Evolutionary conservation across 176 grass and related monocot species (phyloP), one percentile per base, ranked within the genome.

Genomic region (Triticum monococcum): DNA sequence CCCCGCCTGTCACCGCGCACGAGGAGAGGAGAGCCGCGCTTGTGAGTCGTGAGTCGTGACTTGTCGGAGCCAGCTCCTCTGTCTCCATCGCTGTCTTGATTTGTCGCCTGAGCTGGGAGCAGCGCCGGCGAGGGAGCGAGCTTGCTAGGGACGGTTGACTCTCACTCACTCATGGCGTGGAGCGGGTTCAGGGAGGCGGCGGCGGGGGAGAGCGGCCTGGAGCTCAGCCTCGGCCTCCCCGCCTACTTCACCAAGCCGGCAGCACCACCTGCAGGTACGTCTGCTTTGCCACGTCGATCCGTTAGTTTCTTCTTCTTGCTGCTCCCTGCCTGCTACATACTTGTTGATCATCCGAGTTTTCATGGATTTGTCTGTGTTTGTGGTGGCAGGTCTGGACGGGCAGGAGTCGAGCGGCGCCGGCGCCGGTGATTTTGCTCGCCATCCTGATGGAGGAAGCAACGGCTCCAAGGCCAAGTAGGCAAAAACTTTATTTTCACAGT

Each of bases 151-250:
- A 7, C 46, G 48, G 28, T 28, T 28, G 5, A 52, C 48, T 14
- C 14, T 52, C 5, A 52, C 13, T 48, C 64, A 13, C 50, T 12
- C 38, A 91, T 88, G 86, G 85, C 86, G 64, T 87, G 80, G 87
- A 83, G 81, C 41, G 77, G 88, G 25, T 86, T 94, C 68, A 84
- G 87, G 13, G 83, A 68, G 1, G 48, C 40, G 59, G 79, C 79
- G 71, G 79, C 64, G 22, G 93, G 83, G 48, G 93, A 92, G 77
- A 95, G 82, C 72, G 87, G 87, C 45, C 92, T 95, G 9, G 92
- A 93, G 87, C 90, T 95, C 41, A 86, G 95, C 64, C 86, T 97
- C 3, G 92, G 86, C 2, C 86, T 91, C 8, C 95, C 95, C 32
- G 88, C 89, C 12, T 91, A 91, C 89, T 91, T 85, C 81, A 24